Percentiles rank a stretch among this genome's conserved stretches.
phyloP scores from a whole-genome alignment of 2,329 filamentous ascomycete species.

The Pezizomycotina sp. region DNA sequence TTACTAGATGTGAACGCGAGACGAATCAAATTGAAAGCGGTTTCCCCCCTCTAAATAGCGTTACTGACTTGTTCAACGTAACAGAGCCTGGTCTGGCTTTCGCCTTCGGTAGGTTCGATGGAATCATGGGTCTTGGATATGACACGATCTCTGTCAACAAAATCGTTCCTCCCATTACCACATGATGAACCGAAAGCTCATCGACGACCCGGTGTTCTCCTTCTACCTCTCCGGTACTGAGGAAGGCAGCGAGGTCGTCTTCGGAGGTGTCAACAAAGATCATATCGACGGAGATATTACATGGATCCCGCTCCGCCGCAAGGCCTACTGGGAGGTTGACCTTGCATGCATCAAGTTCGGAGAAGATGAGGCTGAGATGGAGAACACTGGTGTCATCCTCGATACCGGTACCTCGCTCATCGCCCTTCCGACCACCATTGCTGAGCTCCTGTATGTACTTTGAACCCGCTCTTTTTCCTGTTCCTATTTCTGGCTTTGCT shows the following conservation, averaged over 20 bases:
- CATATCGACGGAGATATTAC: slow-evolving; percentile 76
- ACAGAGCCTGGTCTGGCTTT: slow-evolving; percentile 92
- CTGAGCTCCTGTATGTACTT: slow-evolving; percentile 59
- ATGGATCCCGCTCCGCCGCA: slow-evolving; percentile 87
- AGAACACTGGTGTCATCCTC: slow-evolving; percentile 88
- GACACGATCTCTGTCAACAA: slow-evolving; percentile 94
- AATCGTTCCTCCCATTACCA: slow-evolving; percentile 89
- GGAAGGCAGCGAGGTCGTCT: slow-evolving; percentile 67
- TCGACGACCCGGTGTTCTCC: slow-evolving; percentile 86
- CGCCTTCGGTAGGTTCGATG: slow-evolving; percentile 93
- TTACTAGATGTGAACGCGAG: not conserved
- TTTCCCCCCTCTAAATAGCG: too few relatives aligned
- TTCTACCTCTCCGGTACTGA: slow-evolving; percentile 80
- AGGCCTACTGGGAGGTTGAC: slow-evolving; percentile 99
- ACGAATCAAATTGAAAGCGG: too few relatives aligned
- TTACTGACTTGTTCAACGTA: not conserved
- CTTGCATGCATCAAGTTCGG: slow-evolving; percentile 84
- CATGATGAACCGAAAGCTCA: slow-evolving; percentile 73
- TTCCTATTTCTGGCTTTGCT: slow-evolving; percentile 19
- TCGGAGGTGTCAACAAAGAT: slow-evolving; percentile 70
- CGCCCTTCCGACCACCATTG: slow-evolving; percentile 75
- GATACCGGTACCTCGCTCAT: slow-evolving; percentile 98
- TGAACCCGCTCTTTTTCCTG: not conserved
- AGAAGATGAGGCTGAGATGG: slow-evolving; percentile 68
- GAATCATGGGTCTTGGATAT: slow-evolving; percentile 85